A percentile compares a stretch with the other conserved stretches of the same genome.
These are phyloP conservation scores for Graphium sp. DNA, from an alignment of 2,329 filamentous ascomycete genomes.

Conservation along the genomic window DNA sequence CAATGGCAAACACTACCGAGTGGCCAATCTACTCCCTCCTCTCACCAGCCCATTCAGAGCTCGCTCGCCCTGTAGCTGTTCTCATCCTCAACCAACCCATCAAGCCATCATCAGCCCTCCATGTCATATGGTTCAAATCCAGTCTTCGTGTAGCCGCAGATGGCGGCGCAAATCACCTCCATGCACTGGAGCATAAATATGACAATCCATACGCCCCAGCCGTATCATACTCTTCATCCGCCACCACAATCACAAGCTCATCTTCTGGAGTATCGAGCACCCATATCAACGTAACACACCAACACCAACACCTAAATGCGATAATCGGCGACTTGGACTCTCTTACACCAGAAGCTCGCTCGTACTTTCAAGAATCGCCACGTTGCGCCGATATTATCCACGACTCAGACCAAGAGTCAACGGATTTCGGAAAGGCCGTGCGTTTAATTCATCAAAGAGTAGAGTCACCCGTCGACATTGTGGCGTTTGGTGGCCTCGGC, in stretches of 20 bases:
- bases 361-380: slow-evolving; percentile 45
- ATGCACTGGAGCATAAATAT: slow-evolving; percentile 16
- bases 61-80: too few relatives aligned
- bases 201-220: neutral
- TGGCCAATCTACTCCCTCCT: too few relatives aligned
- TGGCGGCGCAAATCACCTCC: slow-evolving; percentile 72
- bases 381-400: slow-evolving; percentile 42
- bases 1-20: too few relatives aligned
- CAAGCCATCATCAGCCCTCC: slow-evolving; percentile 24
- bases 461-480: slow-evolving; percentile 36
- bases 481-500: slow-evolving; percentile 70
- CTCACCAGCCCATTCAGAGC: slow-evolving; percentile 7
- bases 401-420: slow-evolving; percentile 69
- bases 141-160: slow-evolving; percentile 65
- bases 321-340: slow-evolving; percentile 93
- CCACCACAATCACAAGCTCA: neutral
- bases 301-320: slow-evolving; percentile 28
- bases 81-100: slow-evolving; percentile 36
- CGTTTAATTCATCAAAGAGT: slow-evolving; percentile 34
- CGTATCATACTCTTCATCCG: neutral
- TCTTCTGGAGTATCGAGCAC: too few relatives aligned
- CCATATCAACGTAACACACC: too few relatives aligned
- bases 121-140: slow-evolving; percentile 36
- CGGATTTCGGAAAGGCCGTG: slow-evolving; percentile 80
- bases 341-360: slow-evolving; percentile 39